Conservation (phyloP, 768 basidiomycete species). For the Russula griseocarnosa region DNA sequence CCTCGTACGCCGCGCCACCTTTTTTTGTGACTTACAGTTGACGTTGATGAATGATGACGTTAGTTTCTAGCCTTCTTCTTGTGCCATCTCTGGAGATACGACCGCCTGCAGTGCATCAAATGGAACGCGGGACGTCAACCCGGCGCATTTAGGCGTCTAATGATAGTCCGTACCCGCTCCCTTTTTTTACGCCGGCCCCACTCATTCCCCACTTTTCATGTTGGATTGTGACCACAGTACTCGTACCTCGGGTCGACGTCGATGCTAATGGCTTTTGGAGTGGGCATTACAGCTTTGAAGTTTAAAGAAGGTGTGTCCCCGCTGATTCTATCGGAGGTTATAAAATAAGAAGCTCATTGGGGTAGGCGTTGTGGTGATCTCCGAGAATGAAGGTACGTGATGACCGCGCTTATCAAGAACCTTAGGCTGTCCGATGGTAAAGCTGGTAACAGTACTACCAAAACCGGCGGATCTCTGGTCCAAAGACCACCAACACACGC, state of each 20-base stretch:
- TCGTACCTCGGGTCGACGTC: constrained; percentile 73
- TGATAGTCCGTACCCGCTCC: constrained; percentile 62
- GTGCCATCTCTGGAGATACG: constrained; percentile 77
- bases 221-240: constrained; percentile 44
- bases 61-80: constrained; percentile 68
- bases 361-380: constrained; percentile 32
- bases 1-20: constrained; percentile 10
- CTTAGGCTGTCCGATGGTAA: background rate
- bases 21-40: constrained; percentile 10
- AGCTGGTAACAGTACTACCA: constrained; percentile 46
- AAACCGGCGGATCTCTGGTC: constrained; percentile 54
- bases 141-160: constrained; percentile 82
- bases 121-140: constrained; percentile 76
- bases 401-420: background rate
- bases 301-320: constrained; percentile 59
- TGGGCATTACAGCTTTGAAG: constrained; percentile 61
- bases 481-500: constrained; percentile 43
- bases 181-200: background rate
- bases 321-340: background rate
- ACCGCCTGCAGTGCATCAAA: constrained; percentile 67
- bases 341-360: background rate
- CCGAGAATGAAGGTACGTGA: constrained; percentile 35
- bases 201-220: constrained; percentile 1
- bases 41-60: constrained; percentile 10
- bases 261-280: constrained; percentile 58